These are phyloP conservation scores for Ceratocystis papillata DNA, from an alignment of 2,329 filamentous ascomycete species.

Conservation along the genomic window DNA sequence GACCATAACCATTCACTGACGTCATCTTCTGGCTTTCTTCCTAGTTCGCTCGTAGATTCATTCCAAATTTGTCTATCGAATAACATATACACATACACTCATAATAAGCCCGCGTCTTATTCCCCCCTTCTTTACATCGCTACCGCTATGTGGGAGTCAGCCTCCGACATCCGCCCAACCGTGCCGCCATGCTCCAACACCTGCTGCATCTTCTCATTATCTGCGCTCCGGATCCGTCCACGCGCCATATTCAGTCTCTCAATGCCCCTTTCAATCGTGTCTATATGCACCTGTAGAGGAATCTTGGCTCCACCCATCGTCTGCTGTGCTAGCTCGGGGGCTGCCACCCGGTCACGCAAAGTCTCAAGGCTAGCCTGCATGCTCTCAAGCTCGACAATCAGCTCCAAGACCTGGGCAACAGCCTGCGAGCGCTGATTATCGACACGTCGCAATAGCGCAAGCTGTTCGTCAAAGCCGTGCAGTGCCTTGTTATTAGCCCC, in stretches of 20 bases:
- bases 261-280: constrained; percentile 61
- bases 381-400: constrained; percentile 61
- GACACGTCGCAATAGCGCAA: constrained; percentile 55
- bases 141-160: neutral
- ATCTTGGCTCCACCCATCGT: constrained; percentile 35
- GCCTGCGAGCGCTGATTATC: constrained; percentile 54
- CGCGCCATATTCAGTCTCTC: constrained; percentile 59
- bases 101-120: neutral
- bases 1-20: neutral
- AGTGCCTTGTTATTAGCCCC: constrained; percentile 55
- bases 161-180: constrained; percentile 26
- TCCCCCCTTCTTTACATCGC: neutral
- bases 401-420: constrained; percentile 55
- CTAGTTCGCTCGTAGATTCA: constrained; percentile 8
- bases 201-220: constrained; percentile 47
- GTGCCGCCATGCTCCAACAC: constrained; percentile 38
- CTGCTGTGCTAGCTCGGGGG: constrained; percentile 49
- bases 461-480: constrained; percentile 51
- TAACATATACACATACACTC: constrained; percentile 12
- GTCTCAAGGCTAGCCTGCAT: constrained; percentile 63
- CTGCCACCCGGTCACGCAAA: constrained; percentile 57
- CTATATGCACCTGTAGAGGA: constrained; percentile 62
- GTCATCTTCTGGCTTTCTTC: neutral
- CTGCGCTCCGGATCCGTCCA: constrained; percentile 46
- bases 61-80: constrained; percentile 16